Base-by-base conservation (phyloP, 2,329 filamentous ascomycete species). In the Pseudopithomyces maydicus region DNA sequence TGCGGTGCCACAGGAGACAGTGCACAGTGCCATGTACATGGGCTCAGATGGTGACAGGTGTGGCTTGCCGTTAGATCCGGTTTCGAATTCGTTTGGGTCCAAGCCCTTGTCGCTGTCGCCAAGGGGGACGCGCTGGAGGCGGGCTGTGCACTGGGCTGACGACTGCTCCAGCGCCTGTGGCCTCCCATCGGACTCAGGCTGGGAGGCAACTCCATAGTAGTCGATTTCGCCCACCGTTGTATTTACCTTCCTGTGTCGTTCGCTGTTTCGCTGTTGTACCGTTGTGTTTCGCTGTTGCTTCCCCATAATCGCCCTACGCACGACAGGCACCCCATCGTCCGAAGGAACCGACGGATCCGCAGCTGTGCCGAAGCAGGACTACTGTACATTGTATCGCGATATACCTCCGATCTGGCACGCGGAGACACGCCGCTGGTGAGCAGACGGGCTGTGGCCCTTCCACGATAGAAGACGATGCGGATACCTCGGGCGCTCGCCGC, bases 381-480 rank as follows among this genome's bases (percentile, higher is more conserved):
- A 32, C 6, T 48, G 26, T 29, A 29, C 26, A 29, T 29, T 5
- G 26, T 29, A 8, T 29, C 8, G 26, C 5, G 26, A 29, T 29
- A 29, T 29, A 29, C 4, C 26, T 29, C 26, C 14, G 38, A 17
- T 19, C 15, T 10, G 15, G 17, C 6, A 17, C 38, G 38, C 11
- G 10, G 15, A 41, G 38, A 19, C 38, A 19, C 38, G 17, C 35
- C 11, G 35, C 11, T 54, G 42, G 47, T 32, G 51, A 36, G 35
- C 12, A 38, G 35, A 38, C 35, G 35, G 35, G 35, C 35, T 14
- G 12, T 38, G n/a, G 35, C 35, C 35, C 35, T 14, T 6, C 5
- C 5, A 38, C 3, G 12, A 14, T 66, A 68, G 41, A 61, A 61
- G 52, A 57, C 52, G 54, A 74, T 75, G 72, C 59, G 68, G 55